Base-by-base conservation (phyloP, 139 green algal species). In the Chlamydomonas sphaeroides region DNA sequence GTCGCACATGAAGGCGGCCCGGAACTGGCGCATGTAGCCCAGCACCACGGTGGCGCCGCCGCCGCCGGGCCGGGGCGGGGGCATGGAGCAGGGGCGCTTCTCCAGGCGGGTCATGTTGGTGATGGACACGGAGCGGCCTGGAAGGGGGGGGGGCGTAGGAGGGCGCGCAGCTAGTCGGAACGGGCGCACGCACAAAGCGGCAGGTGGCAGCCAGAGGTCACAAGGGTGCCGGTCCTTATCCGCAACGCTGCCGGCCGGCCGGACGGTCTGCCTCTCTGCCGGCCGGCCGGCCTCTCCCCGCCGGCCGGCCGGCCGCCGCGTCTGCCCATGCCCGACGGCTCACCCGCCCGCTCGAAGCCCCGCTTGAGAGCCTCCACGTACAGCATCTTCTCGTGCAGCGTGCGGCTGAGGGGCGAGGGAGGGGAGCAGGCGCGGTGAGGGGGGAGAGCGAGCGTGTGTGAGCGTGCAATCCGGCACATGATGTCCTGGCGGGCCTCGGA, bases 21-120 rank as follows among this genome's bases (percentile, higher is more conserved):
- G 83, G 59, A 88, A 84, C 75, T 88, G 83, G 75, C 84, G 84
- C 83, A 88, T 88, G 83, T 88, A 88, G 42, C 83, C 83, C 61
- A 79, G 38, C 28, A 79, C 72, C 35, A 79, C 25, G 14, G 39
- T 56, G 56, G 72, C 56, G 6, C 72, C 72, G 23, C 25, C n/a
- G 32, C 73, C 73, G n/a, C n/a, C n/a, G n/a, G n/a, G n/a, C n/a
- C n/a, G n/a, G 1, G 33, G 30, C 25, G 56, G 17, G 2, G 80
- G 80, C 80, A 86, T 86, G 70, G 49, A 65, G 8, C 65, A 59
- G 26, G 80, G 80, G 28, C 61, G 68, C 70, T 88, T 82, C 45
- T 88, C 75, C 67, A 88, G 67, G 0, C 75, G 74, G 1, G 65
- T 80, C 83, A 88, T 88, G 67, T 88, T 88, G 53, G 83, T 84